Evolutionary conservation across 257 asterid genomes (phyloP).

Genomic region (Petunia secreta): DNA sequence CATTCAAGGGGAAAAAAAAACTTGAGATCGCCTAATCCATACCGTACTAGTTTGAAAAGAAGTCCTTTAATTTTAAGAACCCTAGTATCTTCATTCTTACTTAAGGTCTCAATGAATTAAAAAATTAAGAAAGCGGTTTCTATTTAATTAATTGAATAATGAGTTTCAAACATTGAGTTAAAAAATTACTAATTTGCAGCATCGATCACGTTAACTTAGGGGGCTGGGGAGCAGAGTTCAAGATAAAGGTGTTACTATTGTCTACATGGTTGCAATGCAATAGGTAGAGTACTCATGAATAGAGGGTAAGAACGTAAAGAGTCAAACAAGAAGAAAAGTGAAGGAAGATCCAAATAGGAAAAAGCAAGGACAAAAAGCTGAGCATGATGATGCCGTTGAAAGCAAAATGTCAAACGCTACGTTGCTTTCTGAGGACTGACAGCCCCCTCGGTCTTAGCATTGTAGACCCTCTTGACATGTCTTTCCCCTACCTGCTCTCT

Average conservation of each 20-base stretch:
- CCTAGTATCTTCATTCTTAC: too few species aligned
- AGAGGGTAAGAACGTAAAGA: slow-evolving; percentile 18
- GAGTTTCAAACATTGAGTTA: too few species aligned
- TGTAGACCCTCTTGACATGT: slow-evolving; percentile 45
- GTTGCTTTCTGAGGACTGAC: slow-evolving; percentile 53
- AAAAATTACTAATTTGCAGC: too few species aligned
- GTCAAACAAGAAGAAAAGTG: slow-evolving; percentile 43
- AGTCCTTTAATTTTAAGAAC: too few species aligned
- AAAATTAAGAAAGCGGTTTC: too few species aligned
- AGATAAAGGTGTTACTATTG: neutral
- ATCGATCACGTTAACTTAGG: neutral
- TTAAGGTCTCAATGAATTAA: too few species aligned
- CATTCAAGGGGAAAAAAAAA: too few species aligned
- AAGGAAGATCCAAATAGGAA: slow-evolving; percentile 30
- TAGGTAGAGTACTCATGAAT: neutral
- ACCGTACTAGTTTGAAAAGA: too few species aligned
- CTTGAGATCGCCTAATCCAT: too few species aligned
- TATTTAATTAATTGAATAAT: too few species aligned
- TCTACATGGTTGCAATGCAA: neutral
- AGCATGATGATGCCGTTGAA: slow-evolving; percentile 68
- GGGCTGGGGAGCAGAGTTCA: neutral
- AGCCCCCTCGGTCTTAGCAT: slow-evolving; percentile 23
- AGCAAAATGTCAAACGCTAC: slow-evolving; percentile 94
- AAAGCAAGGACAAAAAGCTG: slow-evolving; percentile 38
- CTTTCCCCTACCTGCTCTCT: slow-evolving; percentile 36